Base-by-base conservation (phyloP, 2,329 filamentous ascomycete genomes). In the Fusarium metavorans region DNA sequence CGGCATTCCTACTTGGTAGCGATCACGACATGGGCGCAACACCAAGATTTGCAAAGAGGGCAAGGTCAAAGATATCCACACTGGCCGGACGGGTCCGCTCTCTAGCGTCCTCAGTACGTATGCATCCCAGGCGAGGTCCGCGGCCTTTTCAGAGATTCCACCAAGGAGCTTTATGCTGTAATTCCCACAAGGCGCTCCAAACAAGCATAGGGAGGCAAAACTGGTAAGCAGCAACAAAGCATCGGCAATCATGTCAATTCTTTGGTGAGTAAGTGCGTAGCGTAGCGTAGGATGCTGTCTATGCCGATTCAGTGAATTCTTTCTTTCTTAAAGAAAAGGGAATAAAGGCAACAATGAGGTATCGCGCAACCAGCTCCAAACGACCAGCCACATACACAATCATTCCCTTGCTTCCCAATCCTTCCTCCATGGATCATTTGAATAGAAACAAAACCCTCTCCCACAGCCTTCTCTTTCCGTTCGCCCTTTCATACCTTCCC, bases 361-460 rank as follows among this genome's bases (percentile, higher is more conserved):
- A 68, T 75, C 72, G 75, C 70, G 72, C 30, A 73, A 70, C 65
- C 56, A 65, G 66, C 60, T 60, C 56, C 66, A 61, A 70, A 73
- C 52, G 67, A 63, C 69, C 56, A 45, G 50, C 68, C 57, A 73
- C 62, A 64, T 37, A 64, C 62, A 64, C 41, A 64, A 52, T 54
- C 48, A 54, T 32, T 58, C 70, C 52, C 66, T 72, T 32, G 27
- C 25, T 32, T 45, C 48, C 48, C 48, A 20, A 20, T 54, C 27
- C 48, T 50, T 63, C 27, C 41, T 64, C 58, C 62, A 25, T 60
- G 50, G 62, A 45, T 45, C 35, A 58, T 58, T 39, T 70, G 72
- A 75, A 74, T 62, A 27, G 71, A 72, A 58, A 34, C 34, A 50
- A 18, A 57, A 37, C 7, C 20, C 20, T 43, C 66, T 37, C 54